phyloP scores from a whole-genome alignment of 495 filamentous ascomycete genomes.

The Thozetella sp. region DNA sequence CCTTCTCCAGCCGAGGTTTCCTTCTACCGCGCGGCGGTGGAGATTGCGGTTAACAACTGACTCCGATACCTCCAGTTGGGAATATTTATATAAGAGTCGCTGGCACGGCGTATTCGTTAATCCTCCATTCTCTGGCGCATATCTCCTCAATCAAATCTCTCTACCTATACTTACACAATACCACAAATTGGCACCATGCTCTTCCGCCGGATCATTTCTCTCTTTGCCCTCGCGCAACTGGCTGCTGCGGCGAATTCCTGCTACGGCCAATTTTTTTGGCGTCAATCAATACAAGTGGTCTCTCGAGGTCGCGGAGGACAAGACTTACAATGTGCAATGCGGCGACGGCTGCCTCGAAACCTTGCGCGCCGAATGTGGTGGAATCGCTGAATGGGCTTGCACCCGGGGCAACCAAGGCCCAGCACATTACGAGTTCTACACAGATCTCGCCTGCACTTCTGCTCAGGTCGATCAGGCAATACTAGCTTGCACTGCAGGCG shows the following conservation, averaged over 20 bases:
- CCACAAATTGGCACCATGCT: background rate
- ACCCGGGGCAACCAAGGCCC: background rate
- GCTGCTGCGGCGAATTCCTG: background rate
- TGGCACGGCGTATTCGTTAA: background rate
- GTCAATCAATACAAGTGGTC: background rate
- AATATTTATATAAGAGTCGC: background rate
- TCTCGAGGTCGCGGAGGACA: background rate
- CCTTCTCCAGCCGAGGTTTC: background rate
- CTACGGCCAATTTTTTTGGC: background rate
- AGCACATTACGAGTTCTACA: background rate
- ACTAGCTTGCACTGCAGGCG: background rate
- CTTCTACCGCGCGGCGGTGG: background rate
- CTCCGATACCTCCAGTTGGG: background rate
- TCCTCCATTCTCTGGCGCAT: background rate
- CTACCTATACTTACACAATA: too few relatives aligned
- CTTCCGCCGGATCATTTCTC: background rate
- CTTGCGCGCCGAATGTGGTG: background rate
- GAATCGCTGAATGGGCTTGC: background rate
- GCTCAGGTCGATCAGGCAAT: background rate
- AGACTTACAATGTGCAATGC: background rate
- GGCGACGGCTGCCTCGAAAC: background rate
- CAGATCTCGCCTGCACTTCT: background rate
- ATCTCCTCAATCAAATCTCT: background rate
- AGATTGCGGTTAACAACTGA: background rate
- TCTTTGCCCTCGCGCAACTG: background rate